Evolutionary conservation across 2,329 filamentous ascomycete species (phyloP).

Genomic region (Fusarium sacchari): DNA sequence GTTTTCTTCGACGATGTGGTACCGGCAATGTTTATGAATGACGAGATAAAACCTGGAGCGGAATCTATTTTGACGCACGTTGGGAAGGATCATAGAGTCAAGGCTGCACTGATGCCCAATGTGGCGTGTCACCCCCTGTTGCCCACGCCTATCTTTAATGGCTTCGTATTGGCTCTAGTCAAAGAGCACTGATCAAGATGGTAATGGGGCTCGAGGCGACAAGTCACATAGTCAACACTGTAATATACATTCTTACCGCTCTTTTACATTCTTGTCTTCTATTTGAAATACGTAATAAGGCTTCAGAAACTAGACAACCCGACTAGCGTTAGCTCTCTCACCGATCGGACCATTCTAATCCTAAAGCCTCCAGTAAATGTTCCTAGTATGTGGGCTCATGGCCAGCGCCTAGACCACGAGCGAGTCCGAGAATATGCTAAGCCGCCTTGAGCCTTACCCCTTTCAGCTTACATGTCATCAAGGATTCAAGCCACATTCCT

Average conservation of each 20-base stretch:
- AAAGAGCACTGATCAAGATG: background rate
- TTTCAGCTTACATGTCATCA: background rate
- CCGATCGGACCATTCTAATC: background rate
- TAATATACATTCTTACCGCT: background rate
- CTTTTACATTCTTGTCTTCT: too few species aligned
- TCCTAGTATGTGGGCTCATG: background rate
- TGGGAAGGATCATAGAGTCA: conserved; percentile 39
- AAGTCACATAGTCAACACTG: too few species aligned
- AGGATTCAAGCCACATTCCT: background rate
- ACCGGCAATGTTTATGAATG: conserved; percentile 2
- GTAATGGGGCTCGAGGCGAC: accelerated
- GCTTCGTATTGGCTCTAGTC: background rate
- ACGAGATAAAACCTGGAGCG: background rate
- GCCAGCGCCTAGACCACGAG: background rate
- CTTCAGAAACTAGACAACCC: too few species aligned
- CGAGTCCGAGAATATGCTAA: background rate
- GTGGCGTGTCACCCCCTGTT: background rate
- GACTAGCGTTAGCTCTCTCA: too few species aligned
- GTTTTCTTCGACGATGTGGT: conserved; percentile 64
- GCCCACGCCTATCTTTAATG: background rate
- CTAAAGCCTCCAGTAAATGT: background rate
- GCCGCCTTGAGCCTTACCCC: background rate
- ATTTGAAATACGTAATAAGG: background rate
- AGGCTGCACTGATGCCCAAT: conserved; percentile 40
- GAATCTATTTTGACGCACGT: conserved; percentile 37